phyloP scores from a whole-genome alignment of 2,329 filamentous ascomycete genomes.

The Colletotrichum cuscutae region DNA sequence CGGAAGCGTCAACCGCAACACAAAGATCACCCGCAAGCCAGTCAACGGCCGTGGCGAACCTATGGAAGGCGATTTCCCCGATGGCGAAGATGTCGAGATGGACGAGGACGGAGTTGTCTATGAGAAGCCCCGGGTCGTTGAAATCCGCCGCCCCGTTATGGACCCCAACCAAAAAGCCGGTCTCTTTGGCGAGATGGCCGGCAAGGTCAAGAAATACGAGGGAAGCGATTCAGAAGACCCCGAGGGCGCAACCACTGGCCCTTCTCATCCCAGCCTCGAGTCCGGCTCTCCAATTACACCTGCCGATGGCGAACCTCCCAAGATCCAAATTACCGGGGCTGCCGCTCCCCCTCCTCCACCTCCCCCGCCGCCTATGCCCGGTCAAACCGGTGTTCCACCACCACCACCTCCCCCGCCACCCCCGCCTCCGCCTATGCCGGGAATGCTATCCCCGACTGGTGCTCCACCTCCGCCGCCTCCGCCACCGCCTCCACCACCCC shows the following conservation, averaged over 20 bases:
- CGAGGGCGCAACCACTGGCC: conserved; percentile 77
- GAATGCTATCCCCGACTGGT: conserved; percentile 45
- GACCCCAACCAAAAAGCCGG: conserved; percentile 74
- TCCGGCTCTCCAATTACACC: conserved; percentile 76
- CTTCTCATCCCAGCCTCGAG: conserved; percentile 80
- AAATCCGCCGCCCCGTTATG: conserved; percentile 77
- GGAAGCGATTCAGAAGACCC: conserved; percentile 78
- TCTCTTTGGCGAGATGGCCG: conserved; percentile 75
- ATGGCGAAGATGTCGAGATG: conserved; percentile 63
- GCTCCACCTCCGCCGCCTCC: conserved; percentile 60
- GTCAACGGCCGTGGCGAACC: conserved; percentile 52
- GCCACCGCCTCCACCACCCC: conserved; percentile 56
- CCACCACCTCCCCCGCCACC: conserved; percentile 58
- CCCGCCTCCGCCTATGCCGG: conserved; percentile 60
- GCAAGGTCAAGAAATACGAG: conserved; percentile 79
- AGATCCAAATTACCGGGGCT: conserved; percentile 66
- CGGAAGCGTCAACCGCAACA: conserved; percentile 74
- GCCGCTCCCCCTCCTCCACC: conserved; percentile 48
- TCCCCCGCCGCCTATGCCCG: conserved; percentile 47
- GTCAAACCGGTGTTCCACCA: conserved; percentile 45
- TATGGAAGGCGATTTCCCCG: conserved; percentile 51
- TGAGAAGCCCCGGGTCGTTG: conserved; percentile 82
- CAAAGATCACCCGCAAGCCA: conserved; percentile 66
- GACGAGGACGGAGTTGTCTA: conserved; percentile 71
- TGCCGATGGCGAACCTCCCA: conserved; percentile 68